Evolutionary conservation across 177 flowering plant species (phyloP), one percentile per base, ranked within the genome.

Genomic region (Tripterygium wilfordii): DNA sequence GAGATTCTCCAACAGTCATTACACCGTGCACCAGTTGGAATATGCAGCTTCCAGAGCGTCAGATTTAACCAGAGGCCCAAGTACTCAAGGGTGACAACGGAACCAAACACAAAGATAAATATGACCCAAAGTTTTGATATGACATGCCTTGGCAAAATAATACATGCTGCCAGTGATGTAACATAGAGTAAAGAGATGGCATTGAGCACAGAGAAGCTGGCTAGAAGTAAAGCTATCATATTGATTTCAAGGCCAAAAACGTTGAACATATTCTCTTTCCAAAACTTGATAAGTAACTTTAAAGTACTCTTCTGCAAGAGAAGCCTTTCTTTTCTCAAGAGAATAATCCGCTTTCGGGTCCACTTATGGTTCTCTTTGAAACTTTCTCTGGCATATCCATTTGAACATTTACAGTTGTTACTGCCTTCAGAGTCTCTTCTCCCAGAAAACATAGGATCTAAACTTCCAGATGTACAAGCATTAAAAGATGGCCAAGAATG

Each of bases 201-300:
- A 71, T 94, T 94, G 58, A 87, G 61, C 60, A 94, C 52, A 21
- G 85, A 82, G 66, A 90, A 89, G 67, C 99, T 90, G 16, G 88
- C 85, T 47, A 94, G 76, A 60, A 94, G 88, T 62, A 94, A 65
- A 4, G 69, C 79, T 44, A 94, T 74, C 99, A 94, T 94, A 68
- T 74, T 94, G 13, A 94, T 83, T 82, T 94, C 97, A 26, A 94
- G 92, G 46, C 99, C 97, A 58, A 81, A 83, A 36, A 85, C 85
- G 49, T 76, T 90, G 67, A 82, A 94, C 71, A 82, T 52, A 63
- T 94, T 87, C 63, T 94, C 97, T 36, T 77, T 64, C 97, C 99
- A 85, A 71, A 79, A 90, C 60, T 76, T 90, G 67, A 87, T 21
- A 54, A 73, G 87, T 14, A 81, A 54, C 62, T 75, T 83, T 8